Base-by-base conservation (phyloP, 2,329 filamentous ascomycete species). In the Colletotrichum eremochloae region DNA sequence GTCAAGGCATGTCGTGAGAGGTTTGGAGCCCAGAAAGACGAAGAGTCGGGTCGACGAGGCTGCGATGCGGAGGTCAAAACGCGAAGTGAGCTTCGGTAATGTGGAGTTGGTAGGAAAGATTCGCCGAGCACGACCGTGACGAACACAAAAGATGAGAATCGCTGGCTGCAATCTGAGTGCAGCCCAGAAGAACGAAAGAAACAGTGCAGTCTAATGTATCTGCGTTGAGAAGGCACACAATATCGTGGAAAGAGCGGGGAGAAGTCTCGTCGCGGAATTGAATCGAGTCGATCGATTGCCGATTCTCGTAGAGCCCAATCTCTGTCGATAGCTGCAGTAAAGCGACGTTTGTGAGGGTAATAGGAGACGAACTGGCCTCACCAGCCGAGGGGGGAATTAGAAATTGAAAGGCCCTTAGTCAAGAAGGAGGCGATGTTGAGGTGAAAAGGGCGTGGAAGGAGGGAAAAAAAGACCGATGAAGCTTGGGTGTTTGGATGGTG, bases 1-100 rank as follows among this genome's bases (percentile, higher is more conserved):
- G 52, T 71, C 52, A 56, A 70, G 29, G 56, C 53, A 58, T 64
- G 29, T 60, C 71, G 66, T 40, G 53, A 6, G 53, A 33, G 40
- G n/a, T 15, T 3, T 33, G 12, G 14, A 60, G 52, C 18, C n/a
- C 18, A 8, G 5, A 48, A 14, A 48, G 42, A 18, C 42, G 31
- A 29, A 48, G 42, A 36, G 9, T 44, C 52, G 15, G 12, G 14
- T 55, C 36, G 24, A 33, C 48, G 48, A 40, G 40, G 38, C 44
- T 42, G 20, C 48, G 46, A 44, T 46, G 18, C 31, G 56, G 18
- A 36, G n/a, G 29, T 36, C 36, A 40, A 24, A 38, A 12, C 5
- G 46, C 24, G 57, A 66, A 42, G 29, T 48, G n/a, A 33, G 46
- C 61, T 53, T 63, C 36, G 46, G 24, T 15, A 29, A 29, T 42